These are phyloP conservation scores for Sporothrix mexicana DNA, from an alignment of 2,329 filamentous ascomycete species.

Conservation along the genomic window DNA sequence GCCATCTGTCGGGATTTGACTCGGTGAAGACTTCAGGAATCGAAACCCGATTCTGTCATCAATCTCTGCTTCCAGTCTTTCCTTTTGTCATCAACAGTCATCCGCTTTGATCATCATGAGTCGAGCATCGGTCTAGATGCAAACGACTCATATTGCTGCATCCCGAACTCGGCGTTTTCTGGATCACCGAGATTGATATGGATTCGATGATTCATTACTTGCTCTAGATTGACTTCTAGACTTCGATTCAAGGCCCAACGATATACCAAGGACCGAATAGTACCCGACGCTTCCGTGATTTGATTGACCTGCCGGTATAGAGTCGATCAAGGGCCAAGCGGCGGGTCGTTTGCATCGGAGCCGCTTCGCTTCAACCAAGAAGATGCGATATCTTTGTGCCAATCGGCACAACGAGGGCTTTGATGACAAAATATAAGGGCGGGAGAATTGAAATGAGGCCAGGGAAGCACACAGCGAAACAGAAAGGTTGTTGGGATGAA, in stretches of 20 bases:
- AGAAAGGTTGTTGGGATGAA: neutral
- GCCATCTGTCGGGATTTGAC: neutral
- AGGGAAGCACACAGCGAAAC: neutral
- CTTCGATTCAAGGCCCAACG: neutral
- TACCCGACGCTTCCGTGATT: neutral
- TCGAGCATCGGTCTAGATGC: neutral
- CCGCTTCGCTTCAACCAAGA: neutral
- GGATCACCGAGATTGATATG: neutral
- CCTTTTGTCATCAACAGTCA: neutral
- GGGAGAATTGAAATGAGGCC: neutral
- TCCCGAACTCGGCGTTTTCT: neutral
- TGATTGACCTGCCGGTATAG: neutral
- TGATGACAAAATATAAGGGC: neutral
- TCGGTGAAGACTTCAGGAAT: neutral
- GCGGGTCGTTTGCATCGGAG: neutral
- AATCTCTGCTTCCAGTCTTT: neutral
- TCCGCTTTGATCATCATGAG: neutral
- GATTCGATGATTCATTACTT: constrained; percentile 1
- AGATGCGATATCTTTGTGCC: neutral
- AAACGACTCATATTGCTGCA: neutral
- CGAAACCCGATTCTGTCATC: neutral
- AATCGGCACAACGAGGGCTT: neutral
- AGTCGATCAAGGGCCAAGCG: too few relatives aligned
- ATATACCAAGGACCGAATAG: neutral
- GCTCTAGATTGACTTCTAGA: neutral